Evolutionary conservation across 768 basidiomycete species (phyloP).

Genomic region (Holtermannia corniformis): DNA sequence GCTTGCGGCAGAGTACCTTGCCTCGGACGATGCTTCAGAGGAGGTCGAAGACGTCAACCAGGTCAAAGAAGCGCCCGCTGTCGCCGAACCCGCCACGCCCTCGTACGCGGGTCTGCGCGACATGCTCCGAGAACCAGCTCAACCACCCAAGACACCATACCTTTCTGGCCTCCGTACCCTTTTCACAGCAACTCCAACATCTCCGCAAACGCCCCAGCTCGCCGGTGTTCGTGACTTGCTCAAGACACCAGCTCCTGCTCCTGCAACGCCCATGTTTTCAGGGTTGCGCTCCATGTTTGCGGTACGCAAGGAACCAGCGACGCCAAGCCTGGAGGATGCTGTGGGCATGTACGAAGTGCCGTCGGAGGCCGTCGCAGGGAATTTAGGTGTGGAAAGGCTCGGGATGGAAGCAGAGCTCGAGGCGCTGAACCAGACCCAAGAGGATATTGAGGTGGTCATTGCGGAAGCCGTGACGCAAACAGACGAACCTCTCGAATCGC

Average conservation of each 20-base stretch:
- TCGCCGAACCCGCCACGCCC: constrained; percentile 10
- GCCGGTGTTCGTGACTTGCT: constrained; percentile 20
- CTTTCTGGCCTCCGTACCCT: constrained; percentile 16
- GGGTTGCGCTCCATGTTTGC: constrained; percentile 25
- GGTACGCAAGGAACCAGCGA: background rate
- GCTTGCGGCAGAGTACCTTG: background rate
- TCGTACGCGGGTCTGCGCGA: constrained; percentile 13
- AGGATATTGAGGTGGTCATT: background rate
- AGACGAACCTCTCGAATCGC: too few relatives aligned
- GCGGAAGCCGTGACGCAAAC: too few relatives aligned
- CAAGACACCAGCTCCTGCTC: constrained; percentile 1
- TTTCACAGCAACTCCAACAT: constrained; percentile 13
- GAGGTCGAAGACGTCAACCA: background rate
- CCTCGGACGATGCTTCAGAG: background rate
- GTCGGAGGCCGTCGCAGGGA: background rate
- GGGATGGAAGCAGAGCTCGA: background rate
- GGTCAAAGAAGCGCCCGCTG: background rate
- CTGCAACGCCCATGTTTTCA: constrained; percentile 23
- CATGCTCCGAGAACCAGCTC: constrained; percentile 6
- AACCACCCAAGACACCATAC: constrained; percentile 23
- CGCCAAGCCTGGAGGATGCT: constrained; percentile 6
- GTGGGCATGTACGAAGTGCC: background rate
- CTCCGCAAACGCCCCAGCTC: constrained; percentile 14
- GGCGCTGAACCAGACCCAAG: background rate
- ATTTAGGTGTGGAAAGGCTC: background rate